Evolutionary conservation across 1,284 basidiomycete genomes (phyloP).

Genomic region (Takashimella koratensis): DNA sequence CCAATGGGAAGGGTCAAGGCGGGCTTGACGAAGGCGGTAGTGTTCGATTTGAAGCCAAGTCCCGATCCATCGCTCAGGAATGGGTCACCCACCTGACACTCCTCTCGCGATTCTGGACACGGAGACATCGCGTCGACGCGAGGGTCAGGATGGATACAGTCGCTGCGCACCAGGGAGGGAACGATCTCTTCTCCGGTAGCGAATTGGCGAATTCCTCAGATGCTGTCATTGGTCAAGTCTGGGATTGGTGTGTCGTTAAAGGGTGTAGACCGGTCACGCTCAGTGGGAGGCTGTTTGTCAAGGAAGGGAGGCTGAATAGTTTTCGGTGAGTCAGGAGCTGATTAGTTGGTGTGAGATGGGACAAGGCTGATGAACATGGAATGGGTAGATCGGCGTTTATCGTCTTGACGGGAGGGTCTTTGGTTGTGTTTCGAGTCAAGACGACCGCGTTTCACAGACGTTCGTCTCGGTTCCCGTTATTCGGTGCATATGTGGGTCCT

Average conservation of each 20-base stretch:
- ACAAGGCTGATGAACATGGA: not conserved
- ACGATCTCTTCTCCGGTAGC: constrained; percentile 15
- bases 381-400: constrained; percentile 28
- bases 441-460: constrained; percentile 17
- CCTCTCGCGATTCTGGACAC: constrained; percentile 39
- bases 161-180: not conserved
- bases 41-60: constrained; percentile 22
- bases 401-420: constrained; percentile 34
- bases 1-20: constrained; percentile 23
- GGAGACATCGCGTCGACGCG: constrained; percentile 41
- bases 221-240: constrained; percentile 29
- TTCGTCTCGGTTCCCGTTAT: constrained; percentile 39
- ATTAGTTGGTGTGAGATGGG: not conserved
- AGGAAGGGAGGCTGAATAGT: constrained; percentile 30
- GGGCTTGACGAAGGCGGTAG: not conserved
- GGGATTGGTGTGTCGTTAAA: constrained; percentile 47
- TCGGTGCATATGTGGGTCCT: constrained; percentile 42
- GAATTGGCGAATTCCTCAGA: constrained; percentile 17
- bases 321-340: constrained; percentile 35
- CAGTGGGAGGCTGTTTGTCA: constrained; percentile 39
- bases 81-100: constrained; percentile 37
- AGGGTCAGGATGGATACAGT: constrained; percentile 42
- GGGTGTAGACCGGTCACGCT: constrained; percentile 40
- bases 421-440: constrained; percentile 39
- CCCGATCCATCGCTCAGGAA: constrained; percentile 31